Evolutionary conservation across 805 yeast genomes (phyloP).

Genomic region (Cyberlindnera sargentensis): DNA sequence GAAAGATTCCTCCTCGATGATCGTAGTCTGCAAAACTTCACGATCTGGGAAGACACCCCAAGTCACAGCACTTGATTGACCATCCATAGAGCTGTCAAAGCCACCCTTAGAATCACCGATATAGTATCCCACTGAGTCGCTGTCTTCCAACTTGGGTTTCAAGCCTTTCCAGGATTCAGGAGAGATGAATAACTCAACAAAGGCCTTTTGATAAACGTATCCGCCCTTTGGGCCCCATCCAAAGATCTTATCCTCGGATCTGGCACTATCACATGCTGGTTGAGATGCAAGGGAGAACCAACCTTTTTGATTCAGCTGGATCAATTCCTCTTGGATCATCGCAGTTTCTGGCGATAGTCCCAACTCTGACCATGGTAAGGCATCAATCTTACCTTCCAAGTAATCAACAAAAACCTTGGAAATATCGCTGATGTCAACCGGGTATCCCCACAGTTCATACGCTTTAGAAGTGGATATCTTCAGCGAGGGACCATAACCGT

Average conservation of each 20-base stretch:
- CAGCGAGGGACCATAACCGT: constrained; percentile 91
- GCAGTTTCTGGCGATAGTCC: constrained; percentile 87
- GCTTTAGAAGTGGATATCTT: constrained; percentile 68
- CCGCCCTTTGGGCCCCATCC: constrained; percentile 99
- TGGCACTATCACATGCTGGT: constrained; percentile 81
- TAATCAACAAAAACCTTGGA: constrained; percentile 63
- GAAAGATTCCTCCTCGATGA: constrained; percentile 86
- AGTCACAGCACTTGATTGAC: constrained; percentile 82
- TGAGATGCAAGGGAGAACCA: constrained; percentile 91
- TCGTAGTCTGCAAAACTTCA: constrained; percentile 92
- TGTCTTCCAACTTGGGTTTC: constrained; percentile 40
- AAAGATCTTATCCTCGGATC: constrained; percentile 75
- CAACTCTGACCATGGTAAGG: constrained; percentile 88
- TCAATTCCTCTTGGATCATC: constrained; percentile 83
- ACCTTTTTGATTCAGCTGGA: constrained; percentile 66
- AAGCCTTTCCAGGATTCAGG: constrained; percentile 59
- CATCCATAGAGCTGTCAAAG: constrained; percentile 49
- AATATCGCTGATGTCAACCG: constrained; percentile 52
- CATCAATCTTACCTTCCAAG: constrained; percentile 65
- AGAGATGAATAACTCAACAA: constrained; percentile 83
- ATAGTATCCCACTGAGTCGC: constrained; percentile 62
- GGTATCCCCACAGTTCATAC: constrained; percentile 73
- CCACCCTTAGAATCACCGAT: constrained; percentile 55
- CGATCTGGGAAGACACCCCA: constrained; percentile 98
- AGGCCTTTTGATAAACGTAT: constrained; percentile 83